Conservation (phyloP, 768 basidiomycete species). For the Polyporus arcularius region DNA sequence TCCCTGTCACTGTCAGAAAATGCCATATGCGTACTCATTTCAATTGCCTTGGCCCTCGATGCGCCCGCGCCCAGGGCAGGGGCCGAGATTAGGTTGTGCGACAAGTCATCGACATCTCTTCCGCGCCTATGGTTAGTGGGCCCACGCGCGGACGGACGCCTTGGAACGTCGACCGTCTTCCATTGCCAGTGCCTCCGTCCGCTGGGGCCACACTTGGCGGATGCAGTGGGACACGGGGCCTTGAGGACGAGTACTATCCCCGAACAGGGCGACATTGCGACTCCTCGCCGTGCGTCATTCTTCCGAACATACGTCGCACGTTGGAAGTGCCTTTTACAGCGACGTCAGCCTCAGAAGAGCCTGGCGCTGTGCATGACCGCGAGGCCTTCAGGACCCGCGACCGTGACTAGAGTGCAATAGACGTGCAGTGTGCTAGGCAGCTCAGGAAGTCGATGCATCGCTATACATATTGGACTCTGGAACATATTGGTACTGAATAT, state of each 20-base stretch:
- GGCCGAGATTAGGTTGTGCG: constrained; percentile 16
- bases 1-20: too few species aligned
- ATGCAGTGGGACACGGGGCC: constrained; percentile 2
- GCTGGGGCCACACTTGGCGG: constrained; percentile 7
- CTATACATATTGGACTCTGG: too few species aligned
- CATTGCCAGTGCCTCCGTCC: constrained; percentile 8
- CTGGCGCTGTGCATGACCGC: too few species aligned
- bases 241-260: constrained; percentile 4
- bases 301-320: not conserved
- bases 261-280: constrained; percentile 9
- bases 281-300: not conserved
- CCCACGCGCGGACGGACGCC: not conserved
- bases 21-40: too few species aligned
- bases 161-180: constrained; percentile 5
- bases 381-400: too few species aligned
- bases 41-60: too few species aligned
- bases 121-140: constrained; percentile 7
- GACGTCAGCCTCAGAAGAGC: not conserved
- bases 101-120: constrained; percentile 6
- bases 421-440: too few species aligned
- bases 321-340: constrained; percentile 2
- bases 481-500: too few species aligned
- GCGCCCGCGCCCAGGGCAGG: constrained; percentile 8
- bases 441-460: too few species aligned
- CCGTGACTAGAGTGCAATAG: too few species aligned